Conservation (phyloP, 179 eudicot species). For the Silene noctiflora region DNA sequence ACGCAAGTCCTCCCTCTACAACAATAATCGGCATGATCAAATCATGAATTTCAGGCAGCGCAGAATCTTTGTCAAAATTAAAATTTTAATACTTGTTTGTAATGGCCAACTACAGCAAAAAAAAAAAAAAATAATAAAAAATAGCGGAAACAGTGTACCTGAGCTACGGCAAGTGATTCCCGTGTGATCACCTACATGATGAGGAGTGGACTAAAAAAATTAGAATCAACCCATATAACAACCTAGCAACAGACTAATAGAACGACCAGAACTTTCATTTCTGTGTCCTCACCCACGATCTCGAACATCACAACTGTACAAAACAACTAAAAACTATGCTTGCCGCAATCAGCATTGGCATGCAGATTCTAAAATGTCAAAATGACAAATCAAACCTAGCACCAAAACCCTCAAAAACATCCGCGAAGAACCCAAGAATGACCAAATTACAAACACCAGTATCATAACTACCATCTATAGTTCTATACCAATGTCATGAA, state of each 20-base stretch:
- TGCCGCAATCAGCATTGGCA: not conserved
- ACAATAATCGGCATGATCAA: not conserved
- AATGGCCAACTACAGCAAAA: not conserved
- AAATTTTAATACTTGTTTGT: not conserved
- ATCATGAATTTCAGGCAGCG: not conserved
- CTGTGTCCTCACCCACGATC: no score
- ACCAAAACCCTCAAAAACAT: not conserved
- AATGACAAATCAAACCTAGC: not conserved
- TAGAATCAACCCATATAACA: not conserved
- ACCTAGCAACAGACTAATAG: not conserved
- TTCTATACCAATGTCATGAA: not conserved
- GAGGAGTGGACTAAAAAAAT: not conserved
- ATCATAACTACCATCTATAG: not conserved
- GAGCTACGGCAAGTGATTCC: conserved; percentile 63
- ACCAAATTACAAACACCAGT: not conserved
- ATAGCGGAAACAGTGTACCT: conserved; percentile 33
- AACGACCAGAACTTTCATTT: no score
- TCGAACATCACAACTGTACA: not conserved
- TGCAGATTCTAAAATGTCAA: not conserved
- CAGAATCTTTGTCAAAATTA: no score
- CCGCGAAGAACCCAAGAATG: no score
- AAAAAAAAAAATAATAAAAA: no score
- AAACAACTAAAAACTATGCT: not conserved
- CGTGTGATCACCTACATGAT: conserved; percentile 58
- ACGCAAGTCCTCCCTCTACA: conserved; percentile 55